These are phyloP conservation scores for Quercus suber DNA, from an alignment of 306 rosid species.

Conservation along the genomic window DNA sequence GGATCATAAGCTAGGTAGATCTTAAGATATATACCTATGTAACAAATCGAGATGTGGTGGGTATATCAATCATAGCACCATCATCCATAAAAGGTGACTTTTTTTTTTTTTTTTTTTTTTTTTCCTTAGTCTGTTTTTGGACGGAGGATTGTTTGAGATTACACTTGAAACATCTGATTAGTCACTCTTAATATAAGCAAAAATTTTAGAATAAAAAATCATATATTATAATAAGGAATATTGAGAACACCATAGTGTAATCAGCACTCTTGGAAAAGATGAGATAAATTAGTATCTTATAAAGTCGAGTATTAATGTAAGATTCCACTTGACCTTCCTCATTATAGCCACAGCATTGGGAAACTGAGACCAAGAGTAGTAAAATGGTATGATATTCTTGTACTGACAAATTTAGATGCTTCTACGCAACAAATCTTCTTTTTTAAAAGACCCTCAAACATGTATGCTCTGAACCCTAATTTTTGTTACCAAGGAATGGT, in stretches of 20 bases:
- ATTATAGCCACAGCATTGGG: slow-evolving; percentile 8
- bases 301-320: slow-evolving; percentile 11
- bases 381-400: slow-evolving; percentile 23
- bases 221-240: neutral
- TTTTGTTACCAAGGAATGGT: slow-evolving; percentile 41
- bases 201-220: neutral
- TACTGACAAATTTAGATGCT: slow-evolving; percentile 49
- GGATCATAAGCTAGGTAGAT: neutral
- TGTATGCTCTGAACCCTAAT: slow-evolving; percentile 32
- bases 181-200: too few species aligned
- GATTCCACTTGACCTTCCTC: slow-evolving; percentile 45
- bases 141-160: too few species aligned
- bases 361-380: slow-evolving; percentile 24
- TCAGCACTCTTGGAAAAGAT: neutral
- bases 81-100: too few species aligned
- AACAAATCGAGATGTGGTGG: neutral
- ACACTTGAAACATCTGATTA: too few species aligned
- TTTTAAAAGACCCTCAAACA: slow-evolving; percentile 23
- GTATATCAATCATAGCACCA: too few species aligned
- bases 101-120: too few species aligned
- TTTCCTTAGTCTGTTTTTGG: too few species aligned
- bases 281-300: neutral
- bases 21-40: neutral
- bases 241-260: neutral
- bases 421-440: slow-evolving; percentile 41